Conservation (phyloP, 352 stramenopile species). For the Blastocystis sp. region DNA sequence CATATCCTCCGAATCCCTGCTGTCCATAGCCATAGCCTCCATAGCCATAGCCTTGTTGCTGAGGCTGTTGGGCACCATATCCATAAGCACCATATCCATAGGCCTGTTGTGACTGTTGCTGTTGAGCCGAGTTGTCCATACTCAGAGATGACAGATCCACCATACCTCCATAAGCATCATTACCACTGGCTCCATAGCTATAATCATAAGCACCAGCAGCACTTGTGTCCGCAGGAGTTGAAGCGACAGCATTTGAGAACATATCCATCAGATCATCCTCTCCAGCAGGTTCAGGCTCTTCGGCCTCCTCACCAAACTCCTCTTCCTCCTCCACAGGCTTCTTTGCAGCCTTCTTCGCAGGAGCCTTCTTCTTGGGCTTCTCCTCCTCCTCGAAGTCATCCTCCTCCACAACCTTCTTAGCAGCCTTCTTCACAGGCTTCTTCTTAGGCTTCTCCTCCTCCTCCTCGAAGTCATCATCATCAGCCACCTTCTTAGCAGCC, state of each 20-base stretch:
- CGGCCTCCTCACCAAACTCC: not conserved
- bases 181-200: not conserved
- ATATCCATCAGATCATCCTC: conserved; percentile 16
- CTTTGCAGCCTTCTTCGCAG: too few relatives aligned
- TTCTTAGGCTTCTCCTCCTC: too few relatives aligned
- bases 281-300: not conserved
- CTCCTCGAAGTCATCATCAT: too few relatives aligned
- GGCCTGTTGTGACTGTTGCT: not conserved
- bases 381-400: too few relatives aligned
- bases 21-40: conserved; percentile 5
- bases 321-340: not conserved
- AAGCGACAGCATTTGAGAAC: not conserved
- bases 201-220: not conserved
- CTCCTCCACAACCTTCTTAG: too few relatives aligned
- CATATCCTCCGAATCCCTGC: conserved; percentile 23
- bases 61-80: not conserved
- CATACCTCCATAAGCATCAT: not conserved
- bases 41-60: not conserved
- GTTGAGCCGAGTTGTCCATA: not conserved
- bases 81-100: not conserved
- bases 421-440: too few relatives aligned
- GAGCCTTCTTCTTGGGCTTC: too few relatives aligned
- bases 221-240: not conserved
- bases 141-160: not conserved
- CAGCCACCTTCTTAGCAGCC: too few relatives aligned